Evolutionary conservation across 2,329 filamentous ascomycete genomes (phyloP), one percentile per base, ranked within the genome.

Genomic region (Lizonia empirigonia): DNA sequence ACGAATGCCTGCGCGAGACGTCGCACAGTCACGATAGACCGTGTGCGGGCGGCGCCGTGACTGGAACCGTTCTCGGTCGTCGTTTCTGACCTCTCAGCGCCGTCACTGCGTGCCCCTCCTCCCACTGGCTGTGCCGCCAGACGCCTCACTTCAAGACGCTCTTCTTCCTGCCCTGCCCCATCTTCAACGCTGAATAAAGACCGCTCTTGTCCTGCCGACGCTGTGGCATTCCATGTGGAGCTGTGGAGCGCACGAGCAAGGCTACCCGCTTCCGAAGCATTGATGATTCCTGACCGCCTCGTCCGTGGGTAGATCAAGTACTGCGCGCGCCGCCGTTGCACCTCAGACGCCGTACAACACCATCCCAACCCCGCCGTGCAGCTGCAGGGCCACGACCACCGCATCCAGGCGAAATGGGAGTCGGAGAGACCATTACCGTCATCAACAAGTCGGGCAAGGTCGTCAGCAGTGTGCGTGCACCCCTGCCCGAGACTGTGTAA

Each of bases 381-480:
- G 50, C 60, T 63, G 57, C 55, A 63, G 55, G 57, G 53, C 53
- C 34, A 30, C 24, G 30, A 46, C 51, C 37, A 30, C 41, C 36
- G 35, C 47, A 46, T 47, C 42, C 48, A 54, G 51, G 42, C 63
- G 56, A 53, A 40, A 72, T 73, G 69, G 70, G 67, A 18, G 59
- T 84, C 24, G 80, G 82, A 57, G 87, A 96, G 75, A 93, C 90
- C 40, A 86, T 96, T 62, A 92, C 90, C 60, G 89, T 96, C 67
- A 88, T 96, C 75, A 94, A 96, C 78, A 91, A 85, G 73, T 94
- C 90, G 50, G 91, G 91, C 66, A 95, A 96, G 77, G 86, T 96
- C 41, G 90, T 96, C 64, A 92, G 87, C 80, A 94, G 88, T 53
- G 90, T 92, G 80, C 73, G 87, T 80, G 55, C 32, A 58, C 42